These are phyloP conservation scores for Thermothelomyces thermophilus DNA, from an alignment of 2,329 filamentous ascomycete species.

Conservation along the genomic window DNA sequence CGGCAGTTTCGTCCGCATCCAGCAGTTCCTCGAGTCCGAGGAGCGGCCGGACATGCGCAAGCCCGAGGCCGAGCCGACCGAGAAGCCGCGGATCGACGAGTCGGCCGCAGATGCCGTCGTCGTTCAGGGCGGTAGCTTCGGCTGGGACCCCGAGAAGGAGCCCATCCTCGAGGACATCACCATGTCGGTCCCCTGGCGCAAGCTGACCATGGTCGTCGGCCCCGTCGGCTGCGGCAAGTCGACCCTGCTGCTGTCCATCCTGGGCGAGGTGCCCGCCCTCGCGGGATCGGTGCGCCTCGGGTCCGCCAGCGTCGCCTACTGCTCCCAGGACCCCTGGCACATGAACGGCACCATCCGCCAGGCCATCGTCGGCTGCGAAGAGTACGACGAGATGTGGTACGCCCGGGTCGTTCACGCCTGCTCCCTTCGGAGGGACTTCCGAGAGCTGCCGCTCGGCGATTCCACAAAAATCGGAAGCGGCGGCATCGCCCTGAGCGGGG, in stretches of 20 bases:
- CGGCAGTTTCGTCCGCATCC: constrained; percentile 31
- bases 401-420: constrained; percentile 26
- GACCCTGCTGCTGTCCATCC: constrained; percentile 32
- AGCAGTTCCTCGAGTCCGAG: constrained; percentile 28
- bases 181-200: constrained; percentile 14
- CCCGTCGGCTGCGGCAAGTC: constrained; percentile 41
- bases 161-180: constrained; percentile 15
- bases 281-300: constrained; percentile 26
- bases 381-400: constrained; percentile 27
- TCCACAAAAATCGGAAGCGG: constrained; percentile 25
- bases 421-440: constrained; percentile 26
- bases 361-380: constrained; percentile 32
- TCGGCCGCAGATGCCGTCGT: constrained; percentile 14
- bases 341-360: constrained; percentile 35
- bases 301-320: constrained; percentile 33
- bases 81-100: constrained; percentile 8
- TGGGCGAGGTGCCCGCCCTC: constrained; percentile 31
- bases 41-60: constrained; percentile 21
- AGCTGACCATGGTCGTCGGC: constrained; percentile 33
- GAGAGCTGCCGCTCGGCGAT: constrained; percentile 23
- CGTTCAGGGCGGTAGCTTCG: constrained; percentile 14
- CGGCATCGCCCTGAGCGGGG: constrained; percentile 28
- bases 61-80: not conserved
- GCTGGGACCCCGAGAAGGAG: constrained; percentile 19
- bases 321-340: constrained; percentile 40